Conservation (phyloP, 2,329 filamentous ascomycete species). For the Colletotrichum limetticola region DNA sequence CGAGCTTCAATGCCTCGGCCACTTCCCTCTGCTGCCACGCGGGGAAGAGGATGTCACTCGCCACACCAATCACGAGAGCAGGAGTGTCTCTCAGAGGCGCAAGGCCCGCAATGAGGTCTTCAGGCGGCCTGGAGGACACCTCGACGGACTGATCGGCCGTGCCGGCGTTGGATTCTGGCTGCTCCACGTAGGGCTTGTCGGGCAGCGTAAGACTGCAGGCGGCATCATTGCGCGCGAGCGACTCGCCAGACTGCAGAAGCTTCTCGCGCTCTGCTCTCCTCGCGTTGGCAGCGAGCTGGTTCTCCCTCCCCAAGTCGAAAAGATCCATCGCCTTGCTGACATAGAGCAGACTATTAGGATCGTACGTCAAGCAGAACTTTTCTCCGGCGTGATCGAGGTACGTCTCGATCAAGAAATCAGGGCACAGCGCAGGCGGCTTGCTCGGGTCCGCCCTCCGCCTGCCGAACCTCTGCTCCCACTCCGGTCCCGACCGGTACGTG, state of each 20-base stretch:
- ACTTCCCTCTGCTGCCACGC: conserved; percentile 98
- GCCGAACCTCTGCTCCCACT: conserved; percentile 97
- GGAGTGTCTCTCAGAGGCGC: conserved; percentile 78
- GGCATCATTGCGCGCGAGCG: conserved; percentile 50
- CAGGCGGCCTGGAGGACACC: conserved; percentile 68
- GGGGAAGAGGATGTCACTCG: conserved; percentile 95
- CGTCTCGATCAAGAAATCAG: conserved; percentile 97
- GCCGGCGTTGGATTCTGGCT: conserved; percentile 62
- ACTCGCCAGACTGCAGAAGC: conserved; percentile 62
- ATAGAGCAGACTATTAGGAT: conserved; percentile 94
- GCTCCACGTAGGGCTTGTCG: conserved; percentile 86
- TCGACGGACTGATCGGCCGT: conserved; percentile 42
- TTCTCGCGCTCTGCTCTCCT: conserved; percentile 71
- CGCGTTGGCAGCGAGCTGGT: conserved; percentile 70
- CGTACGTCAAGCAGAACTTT: conserved; percentile 97
- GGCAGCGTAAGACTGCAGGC: conserved; percentile 86
- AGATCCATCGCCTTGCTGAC: conserved; percentile 99
- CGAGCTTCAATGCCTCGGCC: conserved; percentile 80
- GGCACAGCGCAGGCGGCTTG: conserved; percentile 92
- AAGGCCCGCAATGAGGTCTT: conserved; percentile 83
- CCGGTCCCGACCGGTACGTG: conserved; percentile 94
- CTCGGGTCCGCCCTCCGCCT: conserved; percentile 85
- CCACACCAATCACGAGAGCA: conserved; percentile 90
- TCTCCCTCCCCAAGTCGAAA: conserved; percentile 85
- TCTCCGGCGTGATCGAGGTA: conserved; percentile 98